phyloP scores from a whole-genome alignment of 2,329 filamentous ascomycete species.

The Mycogone perniciosa region DNA sequence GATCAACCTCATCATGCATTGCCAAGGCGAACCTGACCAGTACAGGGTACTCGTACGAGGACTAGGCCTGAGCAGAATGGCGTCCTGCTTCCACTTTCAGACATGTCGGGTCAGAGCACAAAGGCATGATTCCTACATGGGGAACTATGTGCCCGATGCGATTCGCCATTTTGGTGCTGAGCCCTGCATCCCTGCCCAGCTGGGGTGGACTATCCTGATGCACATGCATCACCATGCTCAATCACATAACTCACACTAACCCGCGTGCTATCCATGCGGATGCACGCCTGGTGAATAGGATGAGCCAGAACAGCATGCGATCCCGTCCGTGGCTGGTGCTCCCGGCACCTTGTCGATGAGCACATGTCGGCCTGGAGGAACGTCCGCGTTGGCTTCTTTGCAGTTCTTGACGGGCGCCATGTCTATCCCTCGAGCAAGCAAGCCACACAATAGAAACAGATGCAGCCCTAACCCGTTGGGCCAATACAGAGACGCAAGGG shows the following conservation, averaged over 20 bases:
- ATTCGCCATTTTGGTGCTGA: conserved; percentile 5
- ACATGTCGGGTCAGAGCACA: conserved; percentile 1
- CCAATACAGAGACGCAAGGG: conserved; percentile 4
- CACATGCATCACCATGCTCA: conserved; percentile 1
- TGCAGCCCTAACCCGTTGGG: conserved; percentile 4
- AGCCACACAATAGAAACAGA: background rate
- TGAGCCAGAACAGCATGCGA: conserved; percentile 10
- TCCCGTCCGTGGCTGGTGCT: conserved; percentile 3
- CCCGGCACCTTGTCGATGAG: conserved; percentile 4
- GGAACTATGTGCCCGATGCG: conserved; percentile 7
- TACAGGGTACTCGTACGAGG: conserved; percentile 2
- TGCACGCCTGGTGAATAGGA: background rate
- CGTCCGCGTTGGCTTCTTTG: conserved; percentile 9
- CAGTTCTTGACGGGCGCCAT: conserved; percentile 10
- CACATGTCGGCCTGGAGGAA: conserved; percentile 8
- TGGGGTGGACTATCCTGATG: conserved; percentile 5
- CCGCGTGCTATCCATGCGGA: conserved; percentile 5
- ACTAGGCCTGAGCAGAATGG: background rate
- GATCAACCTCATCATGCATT: conserved; percentile 13
- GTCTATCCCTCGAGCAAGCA: conserved; percentile 1
- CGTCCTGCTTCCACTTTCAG: conserved; percentile 1
- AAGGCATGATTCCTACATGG: conserved; percentile 7
- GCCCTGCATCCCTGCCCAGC: conserved; percentile 7
- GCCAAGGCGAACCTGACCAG: conserved; percentile 6
- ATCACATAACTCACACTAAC: background rate